Base-by-base conservation (phyloP, 306 rosid genomes). In the Senna tora region DNA sequence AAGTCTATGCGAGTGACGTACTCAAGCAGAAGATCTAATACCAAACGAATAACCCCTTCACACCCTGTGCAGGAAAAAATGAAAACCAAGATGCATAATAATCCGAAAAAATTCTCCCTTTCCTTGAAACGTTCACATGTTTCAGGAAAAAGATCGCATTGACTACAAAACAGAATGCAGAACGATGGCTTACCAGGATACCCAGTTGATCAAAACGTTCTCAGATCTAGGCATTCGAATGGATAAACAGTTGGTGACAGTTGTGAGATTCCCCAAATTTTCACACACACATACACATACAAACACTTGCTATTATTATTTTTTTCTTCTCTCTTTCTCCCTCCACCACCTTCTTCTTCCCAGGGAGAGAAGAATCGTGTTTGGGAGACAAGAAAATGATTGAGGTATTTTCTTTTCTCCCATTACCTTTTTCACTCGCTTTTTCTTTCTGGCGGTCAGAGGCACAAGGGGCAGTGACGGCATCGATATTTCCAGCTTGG, bases 1-100 rank as follows among this genome's bases (percentile, higher is more conserved):
- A 81, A 73, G 46, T 60, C 43, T 15, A 49, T 56, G 69, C 77
- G 16, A 60, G 36, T 63, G 76, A 39, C 64, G 53, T 58, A 56
- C 80, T 4, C 7, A 36, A 71, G 52, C 57, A 64, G 54, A 53
- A 81, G 83, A 87, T 89, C 92, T 82, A 62, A 45, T 76, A 80
- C 55, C 61, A 2, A 22, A 79, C 39, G 65, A 74, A 65, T 53
- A 1, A 8, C 25, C 49, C 77, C 86, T 55, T 59, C 77, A 75
- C 62, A 54, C 71, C 86, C 94, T 84, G 91, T 51, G 67, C 71
- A 56, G 10, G 59, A 66, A 56, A 66, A 56, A 68, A 54, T 50
- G 50, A 56, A 34, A 49, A 59, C 41, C 25, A 21, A 50, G 34
- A 33, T 25, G 46, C 17, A n/a, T 20, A 47, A 36, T 32, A 2